Evolutionary conservation across 1,284 basidiomycete species (phyloP).

Genomic region (Malassezia sp.): DNA sequence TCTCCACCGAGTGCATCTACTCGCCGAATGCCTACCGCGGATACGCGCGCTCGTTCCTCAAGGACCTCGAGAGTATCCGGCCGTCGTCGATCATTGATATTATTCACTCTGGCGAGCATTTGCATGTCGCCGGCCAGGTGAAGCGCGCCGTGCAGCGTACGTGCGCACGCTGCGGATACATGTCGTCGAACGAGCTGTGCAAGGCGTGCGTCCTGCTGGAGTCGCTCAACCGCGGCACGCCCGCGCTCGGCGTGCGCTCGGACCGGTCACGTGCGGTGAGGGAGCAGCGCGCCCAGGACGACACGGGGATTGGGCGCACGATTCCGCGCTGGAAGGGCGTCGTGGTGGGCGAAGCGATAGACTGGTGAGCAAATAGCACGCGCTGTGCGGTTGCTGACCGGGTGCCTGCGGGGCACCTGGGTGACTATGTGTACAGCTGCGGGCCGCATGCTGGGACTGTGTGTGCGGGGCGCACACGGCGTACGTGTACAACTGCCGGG

Average conservation of each 20-base stretch:
- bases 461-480: background rate
- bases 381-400: background rate
- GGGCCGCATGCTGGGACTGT: no score
- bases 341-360: slow-evolving; percentile 4
- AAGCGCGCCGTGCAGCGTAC: slow-evolving; percentile 30
- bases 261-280: slow-evolving; percentile 28
- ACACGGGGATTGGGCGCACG: slow-evolving; percentile 17
- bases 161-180: slow-evolving; percentile 43
- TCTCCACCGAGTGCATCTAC: slow-evolving; percentile 98
- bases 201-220: slow-evolving; percentile 46
- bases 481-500: background rate
- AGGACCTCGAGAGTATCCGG: slow-evolving; percentile 83
- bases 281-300: slow-evolving; percentile 11
- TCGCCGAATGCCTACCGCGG: slow-evolving; percentile 89
- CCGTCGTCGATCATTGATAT: slow-evolving; percentile 95
- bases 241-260: slow-evolving; percentile 35
- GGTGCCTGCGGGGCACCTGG: no score
- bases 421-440: no score
- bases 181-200: slow-evolving; percentile 41
- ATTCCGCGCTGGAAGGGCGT: slow-evolving; percentile 32
- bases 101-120: slow-evolving; percentile 53
- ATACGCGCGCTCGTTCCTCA: slow-evolving; percentile 83
- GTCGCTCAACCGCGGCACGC: slow-evolving; percentile 38
- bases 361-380: background rate
- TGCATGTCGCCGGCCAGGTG: slow-evolving; percentile 33